Evolutionary conservation across 192 early-diverging fungal species (phyloP), one percentile per base, ranked within the genome.

Genomic region (Dissophora ornata): DNA sequence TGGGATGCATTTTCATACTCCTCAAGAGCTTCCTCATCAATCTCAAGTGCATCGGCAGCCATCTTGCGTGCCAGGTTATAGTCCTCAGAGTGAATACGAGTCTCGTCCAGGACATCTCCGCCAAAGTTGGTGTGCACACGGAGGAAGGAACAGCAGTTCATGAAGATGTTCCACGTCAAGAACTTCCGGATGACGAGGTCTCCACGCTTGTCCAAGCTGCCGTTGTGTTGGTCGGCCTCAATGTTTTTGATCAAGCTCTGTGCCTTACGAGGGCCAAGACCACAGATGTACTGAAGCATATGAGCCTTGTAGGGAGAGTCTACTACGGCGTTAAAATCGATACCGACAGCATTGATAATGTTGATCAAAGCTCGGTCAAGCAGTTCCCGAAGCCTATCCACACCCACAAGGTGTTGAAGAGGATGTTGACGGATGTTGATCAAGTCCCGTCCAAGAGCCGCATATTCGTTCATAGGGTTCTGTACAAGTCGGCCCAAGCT

Each of bases 11-110:
- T 84, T 48, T 92, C 84, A 36, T 87, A 84, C n/a, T 86, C 82
- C 2, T 90, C 88, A 47, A 88, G 78, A 21, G 80, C 92, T 41
- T 93, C 92, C 22, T 90, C 90, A 50, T 92, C 92, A 54, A 96
- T 88, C 70, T 97, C 97, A 47, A 98, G 80, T 1, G 96, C 96
- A 71, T 97, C 96, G 5, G 93, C 89, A 13, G 94, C 96, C 96
- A 98, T 98, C 81, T 99, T 96, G 30, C 96, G 88, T 1, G 96
- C 96, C 40, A 98, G 80, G 32, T 92, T 91, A 67, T 99, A 99
- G 74, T 98, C 93, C 79, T 97, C 91, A 7, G 94, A 95, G 75
- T 98, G 97, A 49, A 99, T 93, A 40, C 96, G 88, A 30, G 96
- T 99, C 55, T 93, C 91, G 80, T 99, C 97, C 33, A 99, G 82